Conservation (phyloP, 768 basidiomycete genomes). For the Leccinum subgranulosum region DNA sequence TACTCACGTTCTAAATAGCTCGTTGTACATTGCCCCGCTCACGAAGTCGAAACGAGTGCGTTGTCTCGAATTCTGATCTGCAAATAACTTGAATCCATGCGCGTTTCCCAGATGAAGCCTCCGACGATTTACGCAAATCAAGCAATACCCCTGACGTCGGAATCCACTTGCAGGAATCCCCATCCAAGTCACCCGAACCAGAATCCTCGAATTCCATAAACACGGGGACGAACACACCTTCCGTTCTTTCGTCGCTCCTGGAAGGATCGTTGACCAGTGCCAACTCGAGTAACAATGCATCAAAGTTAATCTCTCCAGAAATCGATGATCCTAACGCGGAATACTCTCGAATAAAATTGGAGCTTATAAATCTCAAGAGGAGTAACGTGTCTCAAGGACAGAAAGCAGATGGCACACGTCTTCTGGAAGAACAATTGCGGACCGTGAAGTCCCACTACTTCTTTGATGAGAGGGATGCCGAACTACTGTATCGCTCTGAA, state of each 20-base stretch:
- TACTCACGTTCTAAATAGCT: slow-evolving; percentile 44
- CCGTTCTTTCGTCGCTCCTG: slow-evolving; percentile 29
- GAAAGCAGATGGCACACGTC: slow-evolving; percentile 29
- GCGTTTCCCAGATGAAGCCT: slow-evolving; percentile 9
- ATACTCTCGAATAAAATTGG: slow-evolving; percentile 63
- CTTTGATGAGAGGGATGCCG: slow-evolving; percentile 67
- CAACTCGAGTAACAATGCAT: slow-evolving; percentile 16
- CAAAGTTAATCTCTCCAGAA: slow-evolving; percentile 35
- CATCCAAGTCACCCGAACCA: background rate
- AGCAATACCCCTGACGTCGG: background rate
- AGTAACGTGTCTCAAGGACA: slow-evolving; percentile 26
- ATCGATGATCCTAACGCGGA: slow-evolving; percentile 54
- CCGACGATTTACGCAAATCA: slow-evolving; percentile 11
- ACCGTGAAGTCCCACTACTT: slow-evolving; percentile 58
- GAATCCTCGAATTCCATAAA: slow-evolving; percentile 16
- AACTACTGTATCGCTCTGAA: slow-evolving; percentile 51
- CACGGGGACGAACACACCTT: slow-evolving; percentile 40
- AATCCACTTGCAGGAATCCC: background rate
- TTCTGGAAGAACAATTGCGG: slow-evolving; percentile 45
- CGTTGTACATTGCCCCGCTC: slow-evolving; percentile 57
- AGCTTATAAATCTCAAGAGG: slow-evolving; percentile 46
- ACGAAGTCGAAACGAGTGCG: slow-evolving; percentile 47
- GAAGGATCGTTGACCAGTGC: slow-evolving; percentile 7
- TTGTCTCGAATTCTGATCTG: background rate
- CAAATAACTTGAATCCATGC: background rate